Conservation (phyloP, 441 rosid species). For the Euphorbia celastroides region DNA sequence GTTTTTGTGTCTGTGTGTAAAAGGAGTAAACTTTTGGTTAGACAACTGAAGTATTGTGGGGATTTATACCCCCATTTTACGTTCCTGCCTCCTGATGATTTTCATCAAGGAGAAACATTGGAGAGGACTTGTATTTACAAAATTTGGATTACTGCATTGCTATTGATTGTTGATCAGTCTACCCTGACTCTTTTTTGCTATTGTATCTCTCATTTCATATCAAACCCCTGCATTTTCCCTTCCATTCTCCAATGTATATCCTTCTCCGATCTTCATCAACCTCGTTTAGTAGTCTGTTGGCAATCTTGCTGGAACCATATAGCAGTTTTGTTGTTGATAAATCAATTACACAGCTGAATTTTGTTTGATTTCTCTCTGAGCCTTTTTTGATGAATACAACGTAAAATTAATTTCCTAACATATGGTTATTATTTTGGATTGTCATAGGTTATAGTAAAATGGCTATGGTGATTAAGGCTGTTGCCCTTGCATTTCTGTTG, state of each 20-base stretch:
- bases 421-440: not conserved
- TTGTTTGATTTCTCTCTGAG: not conserved
- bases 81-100: not conserved
- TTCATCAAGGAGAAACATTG: not conserved
- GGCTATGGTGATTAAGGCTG: conserved; percentile 22
- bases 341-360: not conserved
- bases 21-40: not conserved
- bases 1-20: not conserved
- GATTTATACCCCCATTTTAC: not conserved
- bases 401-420: not conserved
- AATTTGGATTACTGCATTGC: no score
- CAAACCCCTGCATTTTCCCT: no score
- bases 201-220: not conserved
- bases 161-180: no score
- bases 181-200: not conserved
- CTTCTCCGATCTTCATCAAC: not conserved
- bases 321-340: not conserved
- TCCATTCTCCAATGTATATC: no score
- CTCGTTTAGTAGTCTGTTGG: not conserved
- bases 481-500: conserved; percentile 25
- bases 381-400: not conserved
- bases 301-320: not conserved
- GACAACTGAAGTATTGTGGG: not conserved
- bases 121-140: no score
- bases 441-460: not conserved